These are phyloP conservation scores for Spathaspora sp. DNA, from an alignment of 1,139 yeast genomes.

Conservation along the genomic window DNA sequence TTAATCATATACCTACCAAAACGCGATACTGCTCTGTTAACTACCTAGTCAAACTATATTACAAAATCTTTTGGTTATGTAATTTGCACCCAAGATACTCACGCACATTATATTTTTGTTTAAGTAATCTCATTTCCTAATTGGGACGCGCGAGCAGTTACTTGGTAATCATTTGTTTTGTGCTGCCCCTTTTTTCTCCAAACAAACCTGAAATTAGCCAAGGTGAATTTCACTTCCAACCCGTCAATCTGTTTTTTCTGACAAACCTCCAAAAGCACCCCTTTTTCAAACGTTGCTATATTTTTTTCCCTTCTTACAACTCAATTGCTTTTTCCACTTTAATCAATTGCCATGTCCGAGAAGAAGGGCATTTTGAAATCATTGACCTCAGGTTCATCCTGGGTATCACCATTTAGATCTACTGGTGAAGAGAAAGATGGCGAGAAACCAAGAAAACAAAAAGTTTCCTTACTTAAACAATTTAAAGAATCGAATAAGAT, in stretches of 20 bases:
- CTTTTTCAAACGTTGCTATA: background rate
- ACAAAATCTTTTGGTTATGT: no score
- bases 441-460: constrained; percentile 19
- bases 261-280: background rate
- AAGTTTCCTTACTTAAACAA: constrained; percentile 29
- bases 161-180: background rate
- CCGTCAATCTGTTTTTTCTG: background rate
- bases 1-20: no score
- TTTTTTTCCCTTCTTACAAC: background rate
- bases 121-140: background rate
- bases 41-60: no score
- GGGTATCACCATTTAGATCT: constrained; percentile 56
- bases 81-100: background rate
- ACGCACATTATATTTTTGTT: background rate
- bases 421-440: constrained; percentile 14
- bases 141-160: background rate
- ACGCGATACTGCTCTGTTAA: background rate
- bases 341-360: constrained; percentile 4
- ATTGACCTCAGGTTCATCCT: constrained; percentile 37
- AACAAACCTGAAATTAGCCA: background rate
- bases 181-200: background rate
- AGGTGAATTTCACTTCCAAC: background rate
- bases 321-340: background rate
- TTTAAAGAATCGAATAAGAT: constrained; percentile 38
- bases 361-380: constrained; percentile 32